Conservation (phyloP, 1,284 basidiomycete species). For the Gomphus sp. region DNA sequence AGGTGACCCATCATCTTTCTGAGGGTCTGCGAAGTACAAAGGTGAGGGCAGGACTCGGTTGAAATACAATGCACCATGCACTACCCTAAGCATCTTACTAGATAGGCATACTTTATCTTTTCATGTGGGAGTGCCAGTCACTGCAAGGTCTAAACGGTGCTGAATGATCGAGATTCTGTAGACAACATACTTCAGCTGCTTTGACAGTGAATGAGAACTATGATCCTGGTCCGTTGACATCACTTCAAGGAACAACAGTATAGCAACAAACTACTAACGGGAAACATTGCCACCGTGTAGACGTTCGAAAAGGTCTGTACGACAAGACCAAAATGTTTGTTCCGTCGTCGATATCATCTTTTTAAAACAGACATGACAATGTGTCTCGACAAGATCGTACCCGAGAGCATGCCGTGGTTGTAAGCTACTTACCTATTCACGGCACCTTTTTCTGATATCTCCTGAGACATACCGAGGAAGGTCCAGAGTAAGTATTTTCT, state of each 20-base stretch:
- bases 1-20: constrained; percentile 62
- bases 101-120: constrained; percentile 21
- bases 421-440: not conserved
- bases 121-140: constrained; percentile 18
- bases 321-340: not conserved
- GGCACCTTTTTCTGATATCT: not conserved
- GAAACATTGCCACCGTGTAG: constrained; percentile 22
- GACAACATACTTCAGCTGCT: constrained; percentile 87
- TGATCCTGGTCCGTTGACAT: constrained; percentile 44
- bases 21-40: constrained; percentile 66
- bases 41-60: constrained; percentile 27
- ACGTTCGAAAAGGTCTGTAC: constrained; percentile 46
- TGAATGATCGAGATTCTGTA: constrained; percentile 21
- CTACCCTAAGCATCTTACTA: constrained; percentile 5
- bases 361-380: constrained; percentile 62
- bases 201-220: constrained; percentile 84
- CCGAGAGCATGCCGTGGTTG: constrained; percentile 77
- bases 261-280: constrained; percentile 11
- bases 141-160: not conserved
- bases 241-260: not conserved
- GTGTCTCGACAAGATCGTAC: constrained; percentile 82
- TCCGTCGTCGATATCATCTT: not conserved
- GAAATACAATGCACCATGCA: not conserved
- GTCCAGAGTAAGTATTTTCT: constrained; percentile 62
- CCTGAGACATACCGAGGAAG: constrained; percentile 72